Base-by-base conservation (phyloP, 345 rosid genomes). In the Arabis alpina region DNA sequence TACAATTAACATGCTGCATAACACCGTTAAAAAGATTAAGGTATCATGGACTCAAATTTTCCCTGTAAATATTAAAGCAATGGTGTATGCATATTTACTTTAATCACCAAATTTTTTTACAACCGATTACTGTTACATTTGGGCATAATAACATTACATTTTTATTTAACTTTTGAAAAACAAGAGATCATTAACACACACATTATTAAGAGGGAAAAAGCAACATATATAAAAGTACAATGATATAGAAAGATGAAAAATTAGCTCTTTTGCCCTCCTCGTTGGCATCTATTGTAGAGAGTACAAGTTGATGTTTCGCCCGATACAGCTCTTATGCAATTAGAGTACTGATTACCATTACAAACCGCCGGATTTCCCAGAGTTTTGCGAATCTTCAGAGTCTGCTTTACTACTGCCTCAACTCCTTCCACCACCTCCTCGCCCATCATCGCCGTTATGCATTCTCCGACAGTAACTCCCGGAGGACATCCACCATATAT, bases 381-480 rank as follows among this genome's bases (percentile, higher is more conserved):
- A 27, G 12, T 3, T 42, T 0, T 2, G 44, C 52, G 52, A 36
- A 53, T 4, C 16, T 52, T 68, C 12, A 61, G 45, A 53, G 61
- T 42, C 62, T 69, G 40, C 47, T 62, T 3, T 48, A 71, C 62
- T 55, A 30, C 62, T 27, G 54, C 55, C 45, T 52, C 75, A 52
- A 16, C 54, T 28, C 61, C 54, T 10, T 42, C 23, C 1, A 0
- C 60, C 32, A 41, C 52, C 24, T 19, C 44, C 10, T 40, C 54
- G 44, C 30, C 54, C 13, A 13, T 34, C 7, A 25, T 54, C 47
- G 54, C 68, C 24, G 43, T 53, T 61, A 71, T 28, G 45, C 68
- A 61, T n/a, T 61, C 54, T 43, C 54, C 68, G 10, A 52, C 11
- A 12, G 75, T 61, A 8, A 42, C 68, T 53, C 68, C 75, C 7